phyloP scores from a whole-genome alignment of 176 grass and related monocot species.

The Rhynchospora breviuscula region DNA sequence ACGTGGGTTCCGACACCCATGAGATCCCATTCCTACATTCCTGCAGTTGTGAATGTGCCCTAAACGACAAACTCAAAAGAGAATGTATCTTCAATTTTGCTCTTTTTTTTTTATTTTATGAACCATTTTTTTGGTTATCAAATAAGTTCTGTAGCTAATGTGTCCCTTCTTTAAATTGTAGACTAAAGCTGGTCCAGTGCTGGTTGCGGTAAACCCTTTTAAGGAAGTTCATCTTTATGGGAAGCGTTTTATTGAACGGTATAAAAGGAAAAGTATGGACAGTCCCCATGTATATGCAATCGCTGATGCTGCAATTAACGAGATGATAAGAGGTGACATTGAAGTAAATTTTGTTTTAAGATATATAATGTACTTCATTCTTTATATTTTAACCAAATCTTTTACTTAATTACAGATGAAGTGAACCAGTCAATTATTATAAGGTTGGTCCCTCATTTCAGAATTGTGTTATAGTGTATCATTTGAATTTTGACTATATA shows the following conservation, averaged over 20 bases:
- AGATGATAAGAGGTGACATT: constrained; percentile 83
- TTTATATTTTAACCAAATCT: neutral
- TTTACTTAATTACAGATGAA: constrained; percentile 73
- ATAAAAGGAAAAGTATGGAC: constrained; percentile 72
- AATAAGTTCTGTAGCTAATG: constrained; percentile 5
- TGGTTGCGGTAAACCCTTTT: constrained; percentile 95
- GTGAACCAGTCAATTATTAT: constrained; percentile 98
- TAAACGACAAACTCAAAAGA: neutral
- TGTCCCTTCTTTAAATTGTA: constrained; percentile 16
- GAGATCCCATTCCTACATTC: too few relatives aligned
- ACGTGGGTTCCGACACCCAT: too few relatives aligned
- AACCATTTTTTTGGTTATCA: neutral
- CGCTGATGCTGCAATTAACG: constrained; percentile 74
- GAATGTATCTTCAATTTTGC: neutral
- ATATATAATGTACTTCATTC: neutral
- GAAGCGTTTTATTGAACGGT: constrained; percentile 63
- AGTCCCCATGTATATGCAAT: constrained; percentile 98
- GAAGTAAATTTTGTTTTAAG: neutral
- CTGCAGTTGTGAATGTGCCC: too few relatives aligned
- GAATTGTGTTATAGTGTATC: neutral
- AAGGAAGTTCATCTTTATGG: constrained; percentile 93
- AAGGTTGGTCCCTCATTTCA: constrained; percentile 49
- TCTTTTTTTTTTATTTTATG: constrained; percentile 20
- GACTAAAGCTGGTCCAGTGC: constrained; percentile 99
- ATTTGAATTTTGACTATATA: neutral